Evolutionary conservation across 1,139 yeast genomes (phyloP).

Genomic region (Eremothecium coryli): DNA sequence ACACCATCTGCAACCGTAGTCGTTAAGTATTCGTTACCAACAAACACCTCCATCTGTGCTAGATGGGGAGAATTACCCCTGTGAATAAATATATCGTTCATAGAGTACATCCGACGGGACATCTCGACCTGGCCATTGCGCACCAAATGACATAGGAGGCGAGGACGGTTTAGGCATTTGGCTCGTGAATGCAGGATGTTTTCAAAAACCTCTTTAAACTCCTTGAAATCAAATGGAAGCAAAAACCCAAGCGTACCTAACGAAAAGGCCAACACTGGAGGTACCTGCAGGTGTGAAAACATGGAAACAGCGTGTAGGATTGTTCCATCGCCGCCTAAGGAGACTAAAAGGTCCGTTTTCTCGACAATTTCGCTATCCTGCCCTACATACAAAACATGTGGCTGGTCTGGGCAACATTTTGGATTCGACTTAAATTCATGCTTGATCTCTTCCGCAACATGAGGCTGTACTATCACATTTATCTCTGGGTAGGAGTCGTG

Average conservation of each 20-base stretch:
- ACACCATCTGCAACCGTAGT: conserved; percentile 91
- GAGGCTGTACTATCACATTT: conserved; percentile 67
- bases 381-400: conserved; percentile 48
- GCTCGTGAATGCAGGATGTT: conserved; percentile 60
- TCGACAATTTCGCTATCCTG: conserved; percentile 44
- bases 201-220: conserved; percentile 51
- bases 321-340: conserved; percentile 95
- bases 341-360: conserved; percentile 62
- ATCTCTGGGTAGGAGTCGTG: conserved; percentile 55
- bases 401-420: conserved; percentile 24
- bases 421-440: conserved; percentile 33
- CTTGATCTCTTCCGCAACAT: conserved; percentile 63
- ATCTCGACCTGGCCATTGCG: conserved; percentile 27
- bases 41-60: conserved; percentile 68
- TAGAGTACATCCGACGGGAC: conserved; percentile 47
- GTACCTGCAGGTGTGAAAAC: conserved; percentile 63
- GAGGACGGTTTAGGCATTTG: conserved; percentile 61
- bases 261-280: conserved; percentile 84
- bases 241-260: conserved; percentile 88
- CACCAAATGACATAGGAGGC: conserved; percentile 67
- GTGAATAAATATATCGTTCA: conserved; percentile 85
- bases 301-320: conserved; percentile 60
- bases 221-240: conserved; percentile 71
- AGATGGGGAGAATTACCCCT: conserved; percentile 85
- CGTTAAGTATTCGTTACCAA: conserved; percentile 75